Base-by-base conservation (phyloP, 2,329 filamentous ascomycete species). In the Geosmithia putterillii region DNA sequence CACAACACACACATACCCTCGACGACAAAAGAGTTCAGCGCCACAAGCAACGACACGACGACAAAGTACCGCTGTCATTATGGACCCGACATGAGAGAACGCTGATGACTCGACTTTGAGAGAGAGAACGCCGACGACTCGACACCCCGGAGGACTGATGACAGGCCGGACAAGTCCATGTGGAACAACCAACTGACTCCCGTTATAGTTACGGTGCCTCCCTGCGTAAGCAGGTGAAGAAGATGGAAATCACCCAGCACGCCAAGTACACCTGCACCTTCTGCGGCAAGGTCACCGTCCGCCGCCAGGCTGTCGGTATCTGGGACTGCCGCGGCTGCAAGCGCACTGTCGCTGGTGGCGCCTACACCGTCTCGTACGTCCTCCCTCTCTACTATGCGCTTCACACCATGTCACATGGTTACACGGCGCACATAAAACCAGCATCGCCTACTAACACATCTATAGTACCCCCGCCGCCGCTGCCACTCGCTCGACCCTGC, bases 221-320 rank as follows among this genome's bases (percentile, higher is more conserved):
- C 63, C 87, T 96, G 73, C 87, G 89, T 74, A 96, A 96, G 81
- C 89, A 68, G 60, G 65, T 68, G 66, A 96, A 96, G 87, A 95
- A 95, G 86, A 95, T 95, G 84, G 92, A 96, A 83, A 86, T 96
- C 70, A 86, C 86, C 62, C 92, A 96, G 73, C 92, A 98, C 79
- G 87, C 88, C 74, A 84, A 84, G 69, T 96, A 95, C 65, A 81
- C 82, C 65, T 96, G 90, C 82, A 90, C 89, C 55, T 98, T 96
- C 85, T 95, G 88, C 80, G 90, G 90, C 65, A 96, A 96, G 83
- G 83, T 81, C 67, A 85, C 83, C 60, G 88, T 95, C 65, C 88
- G 88, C 77, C 83, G 90, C 64, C 76, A 87, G 65, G 81, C 86
- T 52, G 86, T 90, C 59, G 89, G 89, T 61, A 95, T 95, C 79